Evolutionary conservation across 306 rosid genomes (phyloP).

Genomic region (Cicer cuneatum): DNA sequence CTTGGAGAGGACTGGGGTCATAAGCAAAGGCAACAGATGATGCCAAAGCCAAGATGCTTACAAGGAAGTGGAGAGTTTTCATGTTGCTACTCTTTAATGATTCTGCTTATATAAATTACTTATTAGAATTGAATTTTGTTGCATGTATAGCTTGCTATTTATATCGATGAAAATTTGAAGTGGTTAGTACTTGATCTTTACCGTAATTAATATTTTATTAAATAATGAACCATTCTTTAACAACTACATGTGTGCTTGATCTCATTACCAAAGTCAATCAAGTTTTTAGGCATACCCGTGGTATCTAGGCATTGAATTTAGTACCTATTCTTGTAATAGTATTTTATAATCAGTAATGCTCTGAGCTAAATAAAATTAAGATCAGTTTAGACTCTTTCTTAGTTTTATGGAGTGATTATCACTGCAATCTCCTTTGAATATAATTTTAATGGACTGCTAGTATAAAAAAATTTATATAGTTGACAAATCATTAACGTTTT

Average conservation of each 20-base stretch:
- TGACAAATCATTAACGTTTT: too few relatives aligned
- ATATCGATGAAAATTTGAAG: slow-evolving; percentile 5
- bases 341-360: too few relatives aligned
- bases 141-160: not conserved
- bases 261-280: not conserved
- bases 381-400: slow-evolving; percentile 1
- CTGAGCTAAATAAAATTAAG: not conserved
- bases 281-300: not conserved
- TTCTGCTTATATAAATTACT: not conserved
- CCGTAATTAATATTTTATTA: not conserved
- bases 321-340: not conserved
- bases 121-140: slow-evolving; percentile 1
- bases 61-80: not conserved
- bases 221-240: not conserved
- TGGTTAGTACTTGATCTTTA: not conserved
- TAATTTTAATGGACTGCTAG: too few relatives aligned
- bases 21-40: slow-evolving; percentile 41
- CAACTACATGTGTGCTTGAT: not conserved
- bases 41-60: slow-evolving; percentile 21
- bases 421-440: too few relatives aligned
- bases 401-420: too few relatives aligned
- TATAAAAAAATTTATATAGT: too few relatives aligned
- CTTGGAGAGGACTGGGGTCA: slow-evolving; percentile 50
- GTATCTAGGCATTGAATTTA: not conserved
- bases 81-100: not conserved